A percentile compares a stretch with the other conserved stretches of the same genome.
Conservation (phyloP, 495 filamentous ascomycete genomes). For the Penicillium fimorum region DNA sequence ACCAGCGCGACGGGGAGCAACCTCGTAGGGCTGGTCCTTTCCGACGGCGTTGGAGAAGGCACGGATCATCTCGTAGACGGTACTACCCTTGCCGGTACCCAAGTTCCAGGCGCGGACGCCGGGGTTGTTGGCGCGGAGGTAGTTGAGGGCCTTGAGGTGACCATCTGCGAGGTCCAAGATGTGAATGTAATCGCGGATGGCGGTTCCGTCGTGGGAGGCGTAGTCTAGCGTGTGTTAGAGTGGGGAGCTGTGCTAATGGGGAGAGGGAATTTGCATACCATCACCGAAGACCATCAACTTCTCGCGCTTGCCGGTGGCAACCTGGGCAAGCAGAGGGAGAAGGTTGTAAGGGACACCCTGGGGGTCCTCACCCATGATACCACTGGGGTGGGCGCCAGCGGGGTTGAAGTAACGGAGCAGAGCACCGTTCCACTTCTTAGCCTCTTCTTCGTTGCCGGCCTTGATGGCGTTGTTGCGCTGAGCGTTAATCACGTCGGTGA, state of each 20-base stretch:
- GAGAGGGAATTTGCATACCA: constrained; percentile 54
- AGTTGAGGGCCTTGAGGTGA: constrained; percentile 87
- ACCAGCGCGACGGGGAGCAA: constrained; percentile 76
- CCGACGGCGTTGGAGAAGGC: constrained; percentile 88
- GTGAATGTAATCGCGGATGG: constrained; percentile 77
- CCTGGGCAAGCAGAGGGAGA: constrained; percentile 89
- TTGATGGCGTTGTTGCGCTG: constrained; percentile 82
- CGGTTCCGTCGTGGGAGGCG: constrained; percentile 77
- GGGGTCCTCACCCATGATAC: constrained; percentile 98
- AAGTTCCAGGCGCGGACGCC: constrained; percentile 96
- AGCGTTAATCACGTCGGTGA: constrained; percentile 85
- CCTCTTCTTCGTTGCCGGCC: constrained; percentile 63
- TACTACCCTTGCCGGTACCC: constrained; percentile 91
- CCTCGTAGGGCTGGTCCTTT: constrained; percentile 79
- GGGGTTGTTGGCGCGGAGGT: constrained; percentile 84
- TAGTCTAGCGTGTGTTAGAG: constrained; percentile 64
- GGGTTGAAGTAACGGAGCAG: constrained; percentile 98
- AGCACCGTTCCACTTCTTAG: constrained; percentile 86
- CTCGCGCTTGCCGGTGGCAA: constrained; percentile 90
- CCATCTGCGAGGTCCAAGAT: constrained; percentile 87
- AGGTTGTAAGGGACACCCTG: constrained; percentile 95
- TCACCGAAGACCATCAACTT: constrained; percentile 94
- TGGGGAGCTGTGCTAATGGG: background rate
- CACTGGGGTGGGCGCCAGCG: constrained; percentile 88
- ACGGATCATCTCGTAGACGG: constrained; percentile 95